phyloP scores from a whole-genome alignment of 2,329 filamentous ascomycete genomes.

The Trichoderma sp. region DNA sequence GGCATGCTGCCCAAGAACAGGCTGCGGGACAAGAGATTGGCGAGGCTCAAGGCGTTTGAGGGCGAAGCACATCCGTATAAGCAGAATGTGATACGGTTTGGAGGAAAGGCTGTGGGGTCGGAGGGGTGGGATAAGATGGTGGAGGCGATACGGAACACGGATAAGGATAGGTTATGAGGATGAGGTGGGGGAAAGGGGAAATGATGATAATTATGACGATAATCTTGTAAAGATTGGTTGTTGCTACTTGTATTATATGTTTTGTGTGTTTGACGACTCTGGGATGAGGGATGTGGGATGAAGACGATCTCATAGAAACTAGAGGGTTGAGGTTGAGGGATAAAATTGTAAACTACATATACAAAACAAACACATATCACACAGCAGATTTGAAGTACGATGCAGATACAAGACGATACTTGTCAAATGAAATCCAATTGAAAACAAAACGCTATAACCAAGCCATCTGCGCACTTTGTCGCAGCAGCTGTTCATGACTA shows the following conservation, averaged over 20 bases:
- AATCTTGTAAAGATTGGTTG: conserved; percentile 29
- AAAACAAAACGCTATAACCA: conserved; percentile 5
- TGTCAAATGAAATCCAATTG: not conserved
- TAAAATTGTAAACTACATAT: not conserved
- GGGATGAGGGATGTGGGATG: not conserved
- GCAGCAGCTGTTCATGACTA: not conserved
- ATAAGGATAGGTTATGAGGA: conserved; percentile 53
- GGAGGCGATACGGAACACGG: conserved; percentile 51
- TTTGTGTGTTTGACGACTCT: conserved; percentile 27
- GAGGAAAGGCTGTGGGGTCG: conserved; percentile 56
- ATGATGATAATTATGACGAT: not conserved
- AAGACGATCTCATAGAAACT: not conserved
- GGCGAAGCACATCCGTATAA: conserved; percentile 90
- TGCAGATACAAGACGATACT: not conserved
- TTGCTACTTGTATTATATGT: conserved; percentile 37
- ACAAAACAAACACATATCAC: not conserved
- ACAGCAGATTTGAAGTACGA: not conserved
- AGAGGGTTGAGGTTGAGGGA: not conserved
- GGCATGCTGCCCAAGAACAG: conserved; percentile 99
- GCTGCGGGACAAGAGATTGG: conserved; percentile 82
- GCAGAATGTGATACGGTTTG: conserved; percentile 78
- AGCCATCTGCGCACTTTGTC: not conserved
- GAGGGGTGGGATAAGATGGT: conserved; percentile 56
- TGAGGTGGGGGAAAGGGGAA: conserved; percentile 33
- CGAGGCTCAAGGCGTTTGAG: conserved; percentile 92